Evolutionary conservation across 78 protist species (phyloP).

Genomic region (Tieghemostelium lacteum): DNA sequence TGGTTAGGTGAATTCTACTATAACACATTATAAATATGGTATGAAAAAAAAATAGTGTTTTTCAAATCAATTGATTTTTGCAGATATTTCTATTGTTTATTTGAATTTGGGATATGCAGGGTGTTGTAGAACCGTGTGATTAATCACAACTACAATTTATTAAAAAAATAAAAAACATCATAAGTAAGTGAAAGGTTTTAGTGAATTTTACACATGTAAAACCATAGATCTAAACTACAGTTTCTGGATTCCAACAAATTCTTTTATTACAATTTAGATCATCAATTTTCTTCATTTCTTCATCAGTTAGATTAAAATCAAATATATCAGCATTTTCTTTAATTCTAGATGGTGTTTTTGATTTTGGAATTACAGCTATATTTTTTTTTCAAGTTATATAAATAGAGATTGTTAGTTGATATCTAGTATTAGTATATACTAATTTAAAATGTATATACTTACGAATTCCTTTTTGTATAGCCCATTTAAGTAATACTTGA

Average conservation of each 20-base stretch:
- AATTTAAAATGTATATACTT: not conserved
- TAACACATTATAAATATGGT: no score
- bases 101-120: no score
- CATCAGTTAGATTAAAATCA: slow-evolving; percentile 13
- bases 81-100: no score
- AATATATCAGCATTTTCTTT: slow-evolving; percentile 43
- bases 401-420: not conserved
- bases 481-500: slow-evolving; percentile 75
- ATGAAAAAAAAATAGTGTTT: no score
- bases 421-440: not conserved
- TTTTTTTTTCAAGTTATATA: not conserved
- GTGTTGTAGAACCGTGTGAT: no score
- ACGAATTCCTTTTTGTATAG: slow-evolving; percentile 58
- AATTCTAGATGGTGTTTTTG: slow-evolving; percentile 41
- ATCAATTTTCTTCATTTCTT: slow-evolving; percentile 13
- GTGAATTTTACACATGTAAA: no score
- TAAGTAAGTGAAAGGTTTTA: no score
- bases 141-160: no score
- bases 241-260: slow-evolving; percentile 36
- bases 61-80: no score
- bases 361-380: slow-evolving; percentile 56
- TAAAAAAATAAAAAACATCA: no score
- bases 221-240: slow-evolving; percentile 6
- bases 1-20: no score
- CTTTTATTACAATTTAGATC: not conserved